Evolutionary conservation across 2,329 filamentous ascomycete genomes (phyloP), one percentile per base, ranked within the genome.

Genomic region (Cytospora leucostoma): DNA sequence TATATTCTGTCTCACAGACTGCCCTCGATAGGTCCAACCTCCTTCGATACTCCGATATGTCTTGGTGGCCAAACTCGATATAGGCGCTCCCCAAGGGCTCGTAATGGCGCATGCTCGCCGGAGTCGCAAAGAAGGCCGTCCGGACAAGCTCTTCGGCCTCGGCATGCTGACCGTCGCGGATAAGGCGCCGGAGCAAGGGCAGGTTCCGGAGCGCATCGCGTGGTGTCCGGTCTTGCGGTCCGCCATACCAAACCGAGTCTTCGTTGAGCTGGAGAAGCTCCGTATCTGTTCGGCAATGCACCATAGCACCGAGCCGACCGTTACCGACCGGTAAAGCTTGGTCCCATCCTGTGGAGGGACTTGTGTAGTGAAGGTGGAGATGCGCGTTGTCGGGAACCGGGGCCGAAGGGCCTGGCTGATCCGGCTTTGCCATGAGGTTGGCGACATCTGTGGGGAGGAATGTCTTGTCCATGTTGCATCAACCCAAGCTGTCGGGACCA

Each of bases 271-370:
- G 75, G 4, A 82, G 68, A 15, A 77, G 70, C 64, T 82, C 80
- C 4, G 72, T 78, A 35, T 71, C 68, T 5, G 77, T 76, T 32
- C 76, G 73, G 33, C 80, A 79, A 69, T 80, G 78, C 11, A 81
- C 70, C 78, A 82, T 80, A 35, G 71, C 73, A 6, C 73, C 73
- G 15, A 75, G 66, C 55, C 80, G 75, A 27, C 81, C 80, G 67
- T 83, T 83, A 11, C 81, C 80, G 56, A 83, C 72, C 2, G 80
- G 80, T 1, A 82, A 70, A 33, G 78, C 76, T 63, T 77, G 65
- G 11, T 70, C 58, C 74, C 74, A 76, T 65, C 69, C 67, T 38
- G 67, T 60, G 12, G 73, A 74, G 10, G 74, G 74, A 34, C 61
- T 62, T 15, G 35, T 65, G 66, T 75, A 75, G 62, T 71, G 66